Evolutionary conservation across 108 stramenopile genomes (phyloP).

Genomic region (Mayamaea pseudoterrestris): DNA sequence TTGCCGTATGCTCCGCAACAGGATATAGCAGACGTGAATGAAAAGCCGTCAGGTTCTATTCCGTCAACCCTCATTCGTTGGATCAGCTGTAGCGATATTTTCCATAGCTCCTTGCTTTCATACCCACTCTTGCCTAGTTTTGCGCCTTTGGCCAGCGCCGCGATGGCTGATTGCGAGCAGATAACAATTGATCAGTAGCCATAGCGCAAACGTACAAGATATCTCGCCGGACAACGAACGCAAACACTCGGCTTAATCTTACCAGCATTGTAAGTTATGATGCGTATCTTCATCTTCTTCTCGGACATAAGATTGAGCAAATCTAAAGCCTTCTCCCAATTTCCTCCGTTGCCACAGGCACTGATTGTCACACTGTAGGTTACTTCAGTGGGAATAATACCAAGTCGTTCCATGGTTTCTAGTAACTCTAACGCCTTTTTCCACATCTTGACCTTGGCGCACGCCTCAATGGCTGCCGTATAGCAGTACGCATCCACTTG

Average conservation of each 20-base stretch:
- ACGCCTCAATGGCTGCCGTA: conserved; percentile 66
- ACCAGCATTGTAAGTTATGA: conserved; percentile 70
- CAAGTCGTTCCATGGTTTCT: conserved; percentile 58
- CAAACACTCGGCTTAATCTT: conserved; percentile 4
- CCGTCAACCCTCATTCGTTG: conserved; percentile 52
- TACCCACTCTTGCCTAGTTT: conserved; percentile 1
- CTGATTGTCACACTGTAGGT: conserved; percentile 43
- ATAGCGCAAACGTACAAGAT: too few species aligned
- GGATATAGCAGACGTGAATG: conserved; percentile 63
- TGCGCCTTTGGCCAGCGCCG: not conserved
- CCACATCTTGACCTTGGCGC: conserved; percentile 53
- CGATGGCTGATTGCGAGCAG: conserved; percentile 10
- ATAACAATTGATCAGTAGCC: too few species aligned
- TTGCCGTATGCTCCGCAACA: conserved; percentile 66
- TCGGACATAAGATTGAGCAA: conserved; percentile 45
- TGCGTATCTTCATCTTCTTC: conserved; percentile 44
- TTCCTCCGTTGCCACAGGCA: conserved; percentile 66
- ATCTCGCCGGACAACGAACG: too few species aligned
- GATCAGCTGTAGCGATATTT: conserved; percentile 22
- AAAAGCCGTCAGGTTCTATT: conserved; percentile 56
- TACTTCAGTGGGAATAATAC: not conserved
- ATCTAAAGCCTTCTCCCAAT: conserved; percentile 55
- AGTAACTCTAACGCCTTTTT: conserved; percentile 46
- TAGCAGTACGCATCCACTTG: conserved; percentile 61
- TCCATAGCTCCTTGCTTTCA: not conserved